Conservation (phyloP, 148 eudicot species). For the Beta vulgaris region DNA sequence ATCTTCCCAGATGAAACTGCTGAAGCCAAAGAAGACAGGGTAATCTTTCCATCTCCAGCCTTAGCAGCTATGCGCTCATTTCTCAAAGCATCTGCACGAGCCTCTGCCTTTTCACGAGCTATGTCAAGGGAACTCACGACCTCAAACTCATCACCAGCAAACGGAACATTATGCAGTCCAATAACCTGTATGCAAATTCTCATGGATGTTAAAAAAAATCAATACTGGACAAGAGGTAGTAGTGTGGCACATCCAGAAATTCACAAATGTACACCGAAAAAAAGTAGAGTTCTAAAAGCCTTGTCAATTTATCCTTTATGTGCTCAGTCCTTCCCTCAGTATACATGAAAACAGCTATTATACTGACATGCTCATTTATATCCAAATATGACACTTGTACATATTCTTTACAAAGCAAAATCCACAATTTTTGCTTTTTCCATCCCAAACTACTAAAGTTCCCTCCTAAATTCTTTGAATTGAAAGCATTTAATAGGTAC, state of each 20-base stretch:
- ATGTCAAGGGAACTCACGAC: slow-evolving; percentile 75
- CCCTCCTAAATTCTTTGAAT: no score
- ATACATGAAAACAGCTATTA: no score
- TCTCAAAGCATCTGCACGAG: slow-evolving; percentile 52
- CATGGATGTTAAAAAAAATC: background rate
- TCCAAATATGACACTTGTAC: no score
- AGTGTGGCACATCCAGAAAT: background rate
- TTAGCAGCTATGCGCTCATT: slow-evolving; percentile 71
- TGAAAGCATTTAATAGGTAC: no score
- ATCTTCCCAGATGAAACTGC: slow-evolving; percentile 67
- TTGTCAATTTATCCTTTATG: background rate
- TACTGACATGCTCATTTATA: no score
- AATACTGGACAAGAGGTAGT: background rate
- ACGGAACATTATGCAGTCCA: slow-evolving; percentile 84
- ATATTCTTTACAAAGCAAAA: no score
- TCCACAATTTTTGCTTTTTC: no score
- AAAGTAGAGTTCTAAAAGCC: background rate
- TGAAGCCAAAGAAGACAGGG: slow-evolving; percentile 88
- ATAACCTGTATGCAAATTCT: slow-evolving; percentile 52
- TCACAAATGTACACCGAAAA: background rate
- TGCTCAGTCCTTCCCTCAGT: no score
- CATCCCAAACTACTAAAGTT: no score
- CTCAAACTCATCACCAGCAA: slow-evolving; percentile 95
- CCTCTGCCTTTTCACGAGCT: slow-evolving; percentile 84
- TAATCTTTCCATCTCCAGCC: slow-evolving; percentile 86